A percentile compares a stretch with the other conserved stretches of the same genome.
Evolutionary conservation across 1,284 basidiomycete species (phyloP).

Genomic region (Ustilago curta): DNA sequence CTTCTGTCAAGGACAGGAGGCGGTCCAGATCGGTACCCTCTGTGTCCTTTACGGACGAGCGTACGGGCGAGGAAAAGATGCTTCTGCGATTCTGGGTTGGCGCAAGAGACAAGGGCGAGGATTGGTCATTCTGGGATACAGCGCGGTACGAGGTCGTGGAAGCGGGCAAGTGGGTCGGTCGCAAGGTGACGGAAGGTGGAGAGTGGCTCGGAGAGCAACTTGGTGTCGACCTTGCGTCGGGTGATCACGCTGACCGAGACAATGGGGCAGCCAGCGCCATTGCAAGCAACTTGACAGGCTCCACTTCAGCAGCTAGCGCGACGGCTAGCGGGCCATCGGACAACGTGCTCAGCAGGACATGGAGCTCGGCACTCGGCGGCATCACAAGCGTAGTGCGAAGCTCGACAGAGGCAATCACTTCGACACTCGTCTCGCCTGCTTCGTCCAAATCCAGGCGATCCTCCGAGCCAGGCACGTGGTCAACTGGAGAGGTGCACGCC

Average conservation of each 20-base stretch:
- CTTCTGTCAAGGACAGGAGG: constrained; percentile 40
- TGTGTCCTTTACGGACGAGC: constrained; percentile 38
- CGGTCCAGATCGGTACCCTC: constrained; percentile 54
- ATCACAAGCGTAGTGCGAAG: constrained; percentile 36
- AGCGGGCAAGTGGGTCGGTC: constrained; percentile 50
- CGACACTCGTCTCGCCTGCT: constrained; percentile 23
- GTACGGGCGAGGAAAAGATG: constrained; percentile 55
- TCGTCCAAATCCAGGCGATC: constrained; percentile 17
- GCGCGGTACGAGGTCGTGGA: constrained; percentile 42
- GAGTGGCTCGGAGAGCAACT: constrained; percentile 51
- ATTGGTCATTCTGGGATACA: constrained; percentile 53
- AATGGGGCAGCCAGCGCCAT: not conserved
- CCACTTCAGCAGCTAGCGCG: not conserved
- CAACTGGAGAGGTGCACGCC: constrained; percentile 59
- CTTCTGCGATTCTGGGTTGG: constrained; percentile 59
- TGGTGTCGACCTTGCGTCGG: constrained; percentile 18
- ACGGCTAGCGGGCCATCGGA: constrained; percentile 8
- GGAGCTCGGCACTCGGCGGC: constrained; percentile 35
- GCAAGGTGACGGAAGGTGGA: constrained; percentile 47
- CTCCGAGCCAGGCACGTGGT: constrained; percentile 56
- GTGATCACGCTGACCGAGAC: not conserved
- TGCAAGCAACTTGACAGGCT: not conserved
- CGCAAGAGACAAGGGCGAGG: constrained; percentile 57
- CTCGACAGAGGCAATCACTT: constrained; percentile 39
- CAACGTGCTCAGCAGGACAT: constrained; percentile 26